Conservation (phyloP, 2,329 filamentous ascomycete species). For the Claviceps fusiformis region DNA sequence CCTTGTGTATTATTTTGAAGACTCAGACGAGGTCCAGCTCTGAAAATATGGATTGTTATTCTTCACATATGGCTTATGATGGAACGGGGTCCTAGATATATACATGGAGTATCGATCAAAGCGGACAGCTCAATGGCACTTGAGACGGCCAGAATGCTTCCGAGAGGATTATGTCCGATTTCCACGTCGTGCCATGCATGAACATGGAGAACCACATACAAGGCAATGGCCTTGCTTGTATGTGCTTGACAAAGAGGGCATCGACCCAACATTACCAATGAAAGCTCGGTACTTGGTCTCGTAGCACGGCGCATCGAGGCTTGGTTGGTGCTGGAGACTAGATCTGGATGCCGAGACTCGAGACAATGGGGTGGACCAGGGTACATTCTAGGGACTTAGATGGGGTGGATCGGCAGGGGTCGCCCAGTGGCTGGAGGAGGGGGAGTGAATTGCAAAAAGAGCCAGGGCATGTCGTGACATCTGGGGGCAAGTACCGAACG, state of each 20-base stretch:
- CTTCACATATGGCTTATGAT: not conserved
- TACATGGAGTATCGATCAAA: not conserved
- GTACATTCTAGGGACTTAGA: not conserved
- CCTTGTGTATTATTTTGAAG: not conserved
- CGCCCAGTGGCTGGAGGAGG: conserved; percentile 1
- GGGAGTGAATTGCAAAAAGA: not conserved
- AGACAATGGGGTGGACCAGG: too few species aligned
- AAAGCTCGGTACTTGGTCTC: not conserved
- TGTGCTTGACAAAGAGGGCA: conserved; percentile 8
- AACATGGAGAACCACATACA: conserved; percentile 20
- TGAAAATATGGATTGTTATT: not conserved
- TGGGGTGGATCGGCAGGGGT: not conserved
- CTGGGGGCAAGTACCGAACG: too few species aligned
- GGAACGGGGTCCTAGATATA: conserved; percentile 3
- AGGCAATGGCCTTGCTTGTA: conserved; percentile 12
- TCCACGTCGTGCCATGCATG: conserved; percentile 20
- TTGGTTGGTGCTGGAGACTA: not conserved
- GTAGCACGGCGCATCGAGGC: not conserved
- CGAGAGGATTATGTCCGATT: conserved; percentile 8
- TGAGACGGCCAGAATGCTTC: conserved; percentile 6
- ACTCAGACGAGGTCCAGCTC: not conserved
- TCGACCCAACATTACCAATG: too few species aligned
- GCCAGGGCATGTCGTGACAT: not conserved
- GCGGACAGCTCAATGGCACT: not conserved
- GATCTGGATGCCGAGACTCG: conserved; percentile 3